A percentile compares a stretch with the other conserved stretches of the same genome.
Evolutionary conservation across 2,329 filamentous ascomycete species (phyloP).

Genomic region (Sclerotinia nivalis): DNA sequence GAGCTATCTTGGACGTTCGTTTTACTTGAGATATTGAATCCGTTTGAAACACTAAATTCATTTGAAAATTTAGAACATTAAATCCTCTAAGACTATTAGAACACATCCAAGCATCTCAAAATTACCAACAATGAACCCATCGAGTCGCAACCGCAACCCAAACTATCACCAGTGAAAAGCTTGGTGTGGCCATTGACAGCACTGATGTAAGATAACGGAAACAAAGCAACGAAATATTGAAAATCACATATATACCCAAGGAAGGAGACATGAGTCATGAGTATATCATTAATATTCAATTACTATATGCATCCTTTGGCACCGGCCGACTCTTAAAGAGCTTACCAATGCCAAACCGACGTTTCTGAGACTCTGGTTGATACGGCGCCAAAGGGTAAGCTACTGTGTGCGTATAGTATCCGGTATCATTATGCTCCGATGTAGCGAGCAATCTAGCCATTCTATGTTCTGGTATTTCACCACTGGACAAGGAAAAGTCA

Average conservation of each 20-base stretch:
- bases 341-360: neutral
- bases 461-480: neutral
- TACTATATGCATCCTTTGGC: neutral
- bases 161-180: too few species aligned
- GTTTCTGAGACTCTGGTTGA: neutral
- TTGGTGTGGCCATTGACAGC: too few species aligned
- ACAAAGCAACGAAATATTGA: too few species aligned
- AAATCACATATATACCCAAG: neutral
- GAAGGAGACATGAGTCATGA: neutral
- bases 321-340: neutral
- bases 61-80: neutral
- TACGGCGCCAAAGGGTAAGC: conserved; percentile 11
- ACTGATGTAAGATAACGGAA: too few species aligned
- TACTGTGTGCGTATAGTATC: neutral
- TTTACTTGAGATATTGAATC: too few species aligned
- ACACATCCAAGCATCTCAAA: neutral
- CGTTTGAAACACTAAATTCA: too few species aligned
- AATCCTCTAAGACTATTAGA: neutral
- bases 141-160: too few species aligned
- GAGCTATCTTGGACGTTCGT: too few species aligned
- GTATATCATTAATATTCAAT: neutral
- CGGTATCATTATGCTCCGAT: neutral
- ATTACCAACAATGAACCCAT: too few species aligned
- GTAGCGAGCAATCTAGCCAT: neutral
- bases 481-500: neutral